Evolutionary conservation across 2,329 filamentous ascomycete species (phyloP), one percentile per base, ranked within the genome.

Genomic region (Talaromyces sp.): DNA sequence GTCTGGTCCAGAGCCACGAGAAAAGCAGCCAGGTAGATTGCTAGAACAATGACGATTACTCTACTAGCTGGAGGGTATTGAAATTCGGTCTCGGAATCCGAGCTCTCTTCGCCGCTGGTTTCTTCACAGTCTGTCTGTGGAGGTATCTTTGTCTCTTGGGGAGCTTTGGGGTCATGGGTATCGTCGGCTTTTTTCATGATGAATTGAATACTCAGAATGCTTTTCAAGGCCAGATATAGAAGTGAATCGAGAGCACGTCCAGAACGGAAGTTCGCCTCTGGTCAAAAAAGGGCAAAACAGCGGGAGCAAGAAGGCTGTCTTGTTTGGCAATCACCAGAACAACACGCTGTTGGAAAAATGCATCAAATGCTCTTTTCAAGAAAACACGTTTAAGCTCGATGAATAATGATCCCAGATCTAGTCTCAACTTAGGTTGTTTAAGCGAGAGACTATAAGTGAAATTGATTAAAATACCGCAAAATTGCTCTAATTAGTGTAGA

Each of bases 1-100:
- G 78, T 80, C 35, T 78, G 78, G 50, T 78, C 76, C 63, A 80
- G 68, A 19, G 78, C 75, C 60, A 78, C 71, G 37, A 78, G 73
- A 66, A 80, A 79, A 10, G 78, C 72, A 8, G 75, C 73, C 10
- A 79, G 67, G 65, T 76, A 77, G 7, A 79, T 66, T 5, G 73
- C 75, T 37, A 76, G 71, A 6, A 73, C 73, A 52, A 79, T 77
- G 17, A 79, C 63, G 5, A 69, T 47, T 43, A 79, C 66, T 62
- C 71, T 50, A 31, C 43, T 17, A 8, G 19, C 10, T 8, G 41
- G 59, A 13, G 74, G 62, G 73, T 56, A 62, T 35, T 49, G 25
- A 47, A 22, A 8, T 8, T 37, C 31, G n/a, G 11, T 8, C 22
- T 25, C 33, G 31, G 39, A 33, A 19, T 33, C 10, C 4, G 58